phyloP scores from a whole-genome alignment of 805 yeast species.

The Suhomyces sp. region DNA sequence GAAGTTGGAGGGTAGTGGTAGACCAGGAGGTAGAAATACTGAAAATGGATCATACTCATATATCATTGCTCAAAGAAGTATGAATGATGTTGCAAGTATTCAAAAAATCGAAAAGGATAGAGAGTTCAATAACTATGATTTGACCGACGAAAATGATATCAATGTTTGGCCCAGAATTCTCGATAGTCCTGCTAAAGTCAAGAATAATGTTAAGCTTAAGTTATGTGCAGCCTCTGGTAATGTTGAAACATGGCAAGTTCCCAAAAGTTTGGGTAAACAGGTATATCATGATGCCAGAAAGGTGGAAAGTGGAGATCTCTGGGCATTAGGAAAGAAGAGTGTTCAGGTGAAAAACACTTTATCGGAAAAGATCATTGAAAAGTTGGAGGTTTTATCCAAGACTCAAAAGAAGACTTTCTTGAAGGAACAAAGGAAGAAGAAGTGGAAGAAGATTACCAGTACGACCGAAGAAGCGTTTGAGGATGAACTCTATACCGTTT shows the following conservation, averaged over 20 bases:
- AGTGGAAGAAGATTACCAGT: constrained; percentile 32
- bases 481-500: constrained; percentile 24
- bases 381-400: constrained; percentile 36
- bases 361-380: constrained; percentile 30
- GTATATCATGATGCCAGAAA: constrained; percentile 90
- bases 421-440: constrained; percentile 35
- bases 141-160: constrained; percentile 21
- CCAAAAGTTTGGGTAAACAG: constrained; percentile 71
- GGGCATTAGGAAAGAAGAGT: constrained; percentile 57
- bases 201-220: constrained; percentile 78
- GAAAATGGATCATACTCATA: constrained; percentile 77
- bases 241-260: constrained; percentile 83
- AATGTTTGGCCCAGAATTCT: constrained; percentile 72
- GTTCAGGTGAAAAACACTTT: constrained; percentile 30
- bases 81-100: constrained; percentile 42
- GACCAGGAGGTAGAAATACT: constrained; percentile 66
- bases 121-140: constrained; percentile 23
- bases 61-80: constrained; percentile 63
- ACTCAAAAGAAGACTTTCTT: constrained; percentile 38
- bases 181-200: constrained; percentile 68
- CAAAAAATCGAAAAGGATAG: constrained; percentile 40
- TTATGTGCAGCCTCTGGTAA: constrained; percentile 79
- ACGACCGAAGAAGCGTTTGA: constrained; percentile 25
- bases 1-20: constrained; percentile 68
- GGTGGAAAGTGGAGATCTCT: constrained; percentile 77